Conservation (phyloP, 169 alveolate genomes). For the Babesia caballi region DNA sequence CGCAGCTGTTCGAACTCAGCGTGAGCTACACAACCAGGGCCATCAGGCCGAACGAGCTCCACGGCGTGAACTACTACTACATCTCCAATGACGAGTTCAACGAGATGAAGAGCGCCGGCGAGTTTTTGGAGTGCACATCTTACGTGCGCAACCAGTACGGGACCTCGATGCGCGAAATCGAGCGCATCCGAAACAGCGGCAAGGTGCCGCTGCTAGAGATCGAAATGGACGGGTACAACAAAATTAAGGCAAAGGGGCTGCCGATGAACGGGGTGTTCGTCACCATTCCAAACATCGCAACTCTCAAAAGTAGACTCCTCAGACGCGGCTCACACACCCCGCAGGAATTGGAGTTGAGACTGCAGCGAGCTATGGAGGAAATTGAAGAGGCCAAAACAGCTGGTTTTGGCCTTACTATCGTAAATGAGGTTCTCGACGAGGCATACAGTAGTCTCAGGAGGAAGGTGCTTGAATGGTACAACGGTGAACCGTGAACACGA, state of each 20-base stretch:
- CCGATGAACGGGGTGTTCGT: constrained; percentile 75
- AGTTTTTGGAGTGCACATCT: constrained; percentile 78
- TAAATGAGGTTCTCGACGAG: constrained; percentile 50
- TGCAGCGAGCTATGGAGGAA: constrained; percentile 80
- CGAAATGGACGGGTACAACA: constrained; percentile 84
- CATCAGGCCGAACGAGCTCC: constrained; percentile 79
- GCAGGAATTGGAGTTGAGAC: constrained; percentile 77
- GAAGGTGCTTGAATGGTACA: constrained; percentile 33
- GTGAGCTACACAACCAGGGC: constrained; percentile 84
- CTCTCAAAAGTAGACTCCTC: constrained; percentile 75
- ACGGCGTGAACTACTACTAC: constrained; percentile 83
- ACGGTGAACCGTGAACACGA: no score
- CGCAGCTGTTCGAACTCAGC: constrained; percentile 73
- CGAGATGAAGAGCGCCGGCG: constrained; percentile 70
- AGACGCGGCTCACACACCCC: constrained; percentile 84
- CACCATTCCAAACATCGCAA: constrained; percentile 73
- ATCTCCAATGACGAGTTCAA: constrained; percentile 78
- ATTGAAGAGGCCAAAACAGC: constrained; percentile 64
- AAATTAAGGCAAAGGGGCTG: constrained; percentile 57
- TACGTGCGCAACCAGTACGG: constrained; percentile 86
- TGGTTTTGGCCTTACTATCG: constrained; percentile 37
- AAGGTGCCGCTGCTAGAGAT: constrained; percentile 84
- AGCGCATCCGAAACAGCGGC: constrained; percentile 64
- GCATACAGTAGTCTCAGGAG: constrained; percentile 14
- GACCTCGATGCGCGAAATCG: constrained; percentile 73